These are phyloP conservation scores for Saccharomycopsis synnaedendra DNA, from an alignment of 805 yeast species.

Conservation along the genomic window DNA sequence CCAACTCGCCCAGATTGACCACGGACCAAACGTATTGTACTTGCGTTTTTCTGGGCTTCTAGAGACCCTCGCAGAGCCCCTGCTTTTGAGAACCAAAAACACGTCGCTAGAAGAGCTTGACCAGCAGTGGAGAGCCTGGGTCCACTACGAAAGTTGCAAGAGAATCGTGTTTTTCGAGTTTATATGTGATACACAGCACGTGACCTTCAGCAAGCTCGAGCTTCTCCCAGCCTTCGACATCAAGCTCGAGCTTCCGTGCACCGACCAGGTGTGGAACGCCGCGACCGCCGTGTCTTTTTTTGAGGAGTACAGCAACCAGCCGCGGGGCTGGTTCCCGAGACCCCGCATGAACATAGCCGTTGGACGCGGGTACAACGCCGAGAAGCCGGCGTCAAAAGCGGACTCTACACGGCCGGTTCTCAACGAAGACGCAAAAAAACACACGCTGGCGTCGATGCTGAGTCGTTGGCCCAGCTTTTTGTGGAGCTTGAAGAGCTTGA, in stretches of 20 bases:
- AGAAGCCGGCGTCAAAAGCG: neutral
- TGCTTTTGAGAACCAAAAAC: constrained; percentile 1
- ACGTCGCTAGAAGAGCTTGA: neutral
- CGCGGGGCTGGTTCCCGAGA: constrained; percentile 18
- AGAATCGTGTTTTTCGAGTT: constrained; percentile 32
- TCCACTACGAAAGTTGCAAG: constrained; percentile 32
- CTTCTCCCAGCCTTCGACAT: constrained; percentile 32
- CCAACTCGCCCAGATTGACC: constrained; percentile 12
- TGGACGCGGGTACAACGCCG: constrained; percentile 2
- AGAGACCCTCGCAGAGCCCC: constrained; percentile 9
- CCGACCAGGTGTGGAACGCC: constrained; percentile 35
- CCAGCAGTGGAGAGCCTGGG: constrained; percentile 34
- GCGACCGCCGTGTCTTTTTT: constrained; percentile 18
- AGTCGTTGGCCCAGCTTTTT: constrained; percentile 27
- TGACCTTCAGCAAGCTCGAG: constrained; percentile 13
- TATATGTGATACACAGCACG: constrained; percentile 30
- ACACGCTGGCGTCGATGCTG: constrained; percentile 17
- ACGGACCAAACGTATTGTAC: constrained; percentile 12
- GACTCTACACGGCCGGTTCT: neutral
- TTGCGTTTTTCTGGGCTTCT: constrained; percentile 8
- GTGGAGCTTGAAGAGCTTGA: constrained; percentile 24
- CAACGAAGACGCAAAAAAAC: constrained; percentile 4
- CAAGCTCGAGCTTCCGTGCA: constrained; percentile 32
- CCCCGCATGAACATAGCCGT: neutral
- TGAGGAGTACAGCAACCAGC: constrained; percentile 21